Base-by-base conservation (phyloP, 768 basidiomycete genomes). In the Tricholoma furcatifolium region DNA sequence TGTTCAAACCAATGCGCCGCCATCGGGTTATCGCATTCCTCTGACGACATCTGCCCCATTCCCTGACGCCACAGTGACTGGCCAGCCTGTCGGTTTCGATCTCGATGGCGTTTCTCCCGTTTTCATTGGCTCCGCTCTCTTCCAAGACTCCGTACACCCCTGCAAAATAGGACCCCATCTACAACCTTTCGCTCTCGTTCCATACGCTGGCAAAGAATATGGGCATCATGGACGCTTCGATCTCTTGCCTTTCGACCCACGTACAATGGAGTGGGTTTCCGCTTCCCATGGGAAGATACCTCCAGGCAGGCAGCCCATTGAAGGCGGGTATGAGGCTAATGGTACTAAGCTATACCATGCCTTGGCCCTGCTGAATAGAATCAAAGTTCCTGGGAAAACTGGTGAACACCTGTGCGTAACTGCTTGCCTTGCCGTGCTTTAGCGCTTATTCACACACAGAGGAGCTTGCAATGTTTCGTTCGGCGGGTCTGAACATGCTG, bases 131-230 rank as follows among this genome's bases (percentile, higher is more conserved):
- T 88, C 87, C 4, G 91, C 88, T 10, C 69, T 91, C 42, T 74
- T 91, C 63, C 73, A 71, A 50, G 70, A 73, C 55, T 82, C 84
- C 0, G 87, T 91, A 2, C 90, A 93, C 54, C 91, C 91, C 3
- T 92, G 91, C 79, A 93, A 93, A 74, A 81, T 92, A 60, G 82
- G 73, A 1, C 81, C 84, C 9, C 66, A 76, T 57, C 79, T 88
- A n/a, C 62, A 66, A n/a, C 62, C 77, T 57, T 58, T 73, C 67
- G 54, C 81, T 67, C 63, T 76, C 20, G 84, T 91, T 2, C 74
- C 88, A 3, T 89, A 80, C 59, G 87, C 80, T 12, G 86, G 87
- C 5, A 59, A 55, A 4, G 89, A 91, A 69, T 51, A 74, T 36
- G 71, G 65, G 27, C 89, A 92, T 57, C 51, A 70, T 7, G 88